Conservation (phyloP, 2,329 filamentous ascomycete species). For the Fusarium siculi region DNA sequence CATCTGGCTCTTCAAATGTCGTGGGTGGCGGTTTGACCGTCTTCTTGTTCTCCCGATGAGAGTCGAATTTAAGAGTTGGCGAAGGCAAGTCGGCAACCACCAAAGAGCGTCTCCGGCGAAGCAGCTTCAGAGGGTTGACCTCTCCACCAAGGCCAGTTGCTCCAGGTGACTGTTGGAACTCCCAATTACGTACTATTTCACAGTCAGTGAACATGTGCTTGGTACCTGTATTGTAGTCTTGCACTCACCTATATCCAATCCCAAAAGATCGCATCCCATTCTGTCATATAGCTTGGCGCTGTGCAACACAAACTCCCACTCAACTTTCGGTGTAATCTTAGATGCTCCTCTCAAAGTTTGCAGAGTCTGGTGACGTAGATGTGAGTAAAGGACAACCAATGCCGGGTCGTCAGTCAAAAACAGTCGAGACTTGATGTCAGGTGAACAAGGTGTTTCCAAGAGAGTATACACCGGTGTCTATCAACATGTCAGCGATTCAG, state of each 20-base stretch:
- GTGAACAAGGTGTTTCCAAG: slow-evolving; percentile 73
- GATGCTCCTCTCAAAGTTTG: slow-evolving; percentile 88
- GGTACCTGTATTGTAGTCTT: slow-evolving; percentile 15
- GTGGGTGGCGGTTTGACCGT: slow-evolving; percentile 71
- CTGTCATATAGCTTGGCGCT: slow-evolving; percentile 86
- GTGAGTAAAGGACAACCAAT: slow-evolving; percentile 85
- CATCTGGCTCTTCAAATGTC: slow-evolving; percentile 92
- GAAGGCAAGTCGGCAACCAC: slow-evolving; percentile 79
- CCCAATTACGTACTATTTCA: slow-evolving; percentile 77
- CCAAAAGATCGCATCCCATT: slow-evolving; percentile 93
- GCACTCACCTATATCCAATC: slow-evolving; percentile 78
- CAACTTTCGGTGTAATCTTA: slow-evolving; percentile 79
- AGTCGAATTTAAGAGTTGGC: slow-evolving; percentile 54
- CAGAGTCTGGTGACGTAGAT: slow-evolving; percentile 82
- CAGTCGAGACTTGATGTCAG: slow-evolving; percentile 77
- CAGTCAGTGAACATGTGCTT: slow-evolving; percentile 24
- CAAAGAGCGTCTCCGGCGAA: slow-evolving; percentile 78
- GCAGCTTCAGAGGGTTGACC: slow-evolving; percentile 73
- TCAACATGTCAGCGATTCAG: slow-evolving; percentile 3
- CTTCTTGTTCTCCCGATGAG: slow-evolving; percentile 52
- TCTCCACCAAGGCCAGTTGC: slow-evolving; percentile 55
- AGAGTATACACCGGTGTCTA: slow-evolving; percentile 83
- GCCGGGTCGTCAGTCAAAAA: slow-evolving; percentile 93
- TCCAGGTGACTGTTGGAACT: slow-evolving; percentile 70
- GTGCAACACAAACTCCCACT: slow-evolving; percentile 90